Evolutionary conservation across 306 rosid species (phyloP).

Genomic region (Vigna mungo): DNA sequence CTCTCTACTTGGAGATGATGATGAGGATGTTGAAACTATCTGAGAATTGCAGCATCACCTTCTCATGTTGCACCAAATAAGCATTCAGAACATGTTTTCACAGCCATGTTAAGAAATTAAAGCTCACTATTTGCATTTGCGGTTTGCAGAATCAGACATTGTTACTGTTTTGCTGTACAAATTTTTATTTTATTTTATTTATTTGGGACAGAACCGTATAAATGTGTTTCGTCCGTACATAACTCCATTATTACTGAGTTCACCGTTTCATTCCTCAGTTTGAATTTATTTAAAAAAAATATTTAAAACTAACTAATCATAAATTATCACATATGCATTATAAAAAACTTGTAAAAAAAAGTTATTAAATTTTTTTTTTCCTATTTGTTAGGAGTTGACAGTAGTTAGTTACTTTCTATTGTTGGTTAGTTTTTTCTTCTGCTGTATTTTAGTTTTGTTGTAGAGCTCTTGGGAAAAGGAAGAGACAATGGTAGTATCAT

Average conservation of each 20-base stretch:
- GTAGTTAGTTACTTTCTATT: too few species aligned
- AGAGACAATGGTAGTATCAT: too few species aligned
- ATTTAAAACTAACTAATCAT: too few species aligned
- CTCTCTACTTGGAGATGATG: conserved; percentile 47
- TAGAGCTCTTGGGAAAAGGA: too few species aligned
- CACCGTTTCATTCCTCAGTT: too few species aligned
- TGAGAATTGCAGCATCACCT: conserved; percentile 41
- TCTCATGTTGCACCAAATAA: neutral
- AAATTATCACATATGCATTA: too few species aligned
- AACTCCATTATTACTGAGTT: neutral
- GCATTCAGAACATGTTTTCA: neutral
- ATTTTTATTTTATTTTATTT: neutral
- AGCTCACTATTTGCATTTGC: conserved; percentile 16
- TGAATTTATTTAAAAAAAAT: too few species aligned
- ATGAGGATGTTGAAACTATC: conserved; percentile 3
- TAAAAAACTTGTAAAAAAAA: too few species aligned
- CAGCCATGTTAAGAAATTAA: conserved; percentile 12
- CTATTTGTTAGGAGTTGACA: too few species aligned
- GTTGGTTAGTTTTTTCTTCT: too few species aligned
- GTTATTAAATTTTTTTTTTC: too few species aligned
- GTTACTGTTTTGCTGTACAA: conserved; percentile 9
- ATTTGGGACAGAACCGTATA: neutral
- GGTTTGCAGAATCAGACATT: neutral
- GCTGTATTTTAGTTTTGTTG: too few species aligned
- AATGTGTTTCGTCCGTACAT: neutral